Conservation (phyloP, 2,329 filamentous ascomycete species). For the Paradendryphiella salina region DNA sequence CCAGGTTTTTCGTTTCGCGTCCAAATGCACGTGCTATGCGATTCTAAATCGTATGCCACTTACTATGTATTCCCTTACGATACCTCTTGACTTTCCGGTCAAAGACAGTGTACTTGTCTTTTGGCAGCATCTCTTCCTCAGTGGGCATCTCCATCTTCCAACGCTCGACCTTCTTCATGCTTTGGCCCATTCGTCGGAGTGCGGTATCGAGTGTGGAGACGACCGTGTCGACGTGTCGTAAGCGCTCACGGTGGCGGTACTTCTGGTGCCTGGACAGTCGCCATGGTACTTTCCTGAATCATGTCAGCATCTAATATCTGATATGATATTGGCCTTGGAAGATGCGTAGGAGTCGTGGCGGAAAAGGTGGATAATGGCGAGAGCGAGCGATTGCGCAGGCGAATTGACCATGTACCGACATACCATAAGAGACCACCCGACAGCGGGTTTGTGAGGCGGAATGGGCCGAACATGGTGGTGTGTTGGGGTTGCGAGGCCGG, state of each 20-base stretch:
- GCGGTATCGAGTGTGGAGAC: constrained; percentile 80
- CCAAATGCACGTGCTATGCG: not conserved
- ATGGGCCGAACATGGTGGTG: constrained; percentile 47
- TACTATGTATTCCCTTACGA: constrained; percentile 96
- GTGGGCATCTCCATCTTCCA: constrained; percentile 97
- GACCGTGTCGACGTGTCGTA: constrained; percentile 74
- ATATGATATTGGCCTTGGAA: constrained; percentile 13
- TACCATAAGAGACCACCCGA: constrained; percentile 48
- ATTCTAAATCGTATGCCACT: constrained; percentile 47
- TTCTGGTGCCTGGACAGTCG: constrained; percentile 75
- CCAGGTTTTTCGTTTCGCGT: not conserved
- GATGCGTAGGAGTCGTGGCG: not conserved
- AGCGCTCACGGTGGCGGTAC: constrained; percentile 51
- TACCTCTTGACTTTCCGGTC: constrained; percentile 95
- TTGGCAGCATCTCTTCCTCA: constrained; percentile 92
- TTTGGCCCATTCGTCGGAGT: constrained; percentile 69
- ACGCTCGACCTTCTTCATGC: constrained; percentile 74
- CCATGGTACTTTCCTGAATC: constrained; percentile 89
- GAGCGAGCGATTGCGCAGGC: not conserved
- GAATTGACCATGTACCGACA: not conserved
- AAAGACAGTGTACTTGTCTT: constrained; percentile 98
- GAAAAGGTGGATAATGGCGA: not conserved
- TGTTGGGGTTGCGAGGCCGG: constrained; percentile 18
- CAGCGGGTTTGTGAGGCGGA: constrained; percentile 47
- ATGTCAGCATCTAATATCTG: not conserved